Percentiles rank a stretch among this genome's conserved stretches.
Conservation (phyloP, 2,329 filamentous ascomycete species). For the Sporothrix euskadiensis region DNA sequence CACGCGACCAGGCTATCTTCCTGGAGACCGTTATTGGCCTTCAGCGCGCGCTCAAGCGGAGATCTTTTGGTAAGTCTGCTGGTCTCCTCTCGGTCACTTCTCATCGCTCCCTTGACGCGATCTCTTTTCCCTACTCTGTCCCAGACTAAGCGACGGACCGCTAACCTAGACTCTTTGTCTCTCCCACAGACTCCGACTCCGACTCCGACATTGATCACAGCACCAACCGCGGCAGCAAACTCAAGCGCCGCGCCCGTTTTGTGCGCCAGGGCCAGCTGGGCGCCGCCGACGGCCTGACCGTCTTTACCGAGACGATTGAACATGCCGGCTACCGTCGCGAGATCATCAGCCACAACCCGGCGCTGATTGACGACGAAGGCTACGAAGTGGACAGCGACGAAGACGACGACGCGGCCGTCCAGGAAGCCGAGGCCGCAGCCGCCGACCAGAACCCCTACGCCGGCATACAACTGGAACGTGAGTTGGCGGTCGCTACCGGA, state of each 20-base stretch:
- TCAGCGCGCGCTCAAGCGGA: conserved; percentile 34
- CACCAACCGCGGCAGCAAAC: conserved; percentile 75
- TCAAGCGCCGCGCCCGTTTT: conserved; percentile 73
- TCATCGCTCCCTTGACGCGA: neutral
- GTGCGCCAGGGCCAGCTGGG: conserved; percentile 70
- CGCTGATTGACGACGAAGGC: conserved; percentile 73
- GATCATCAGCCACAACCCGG: conserved; percentile 73
- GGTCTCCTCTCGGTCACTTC: neutral
- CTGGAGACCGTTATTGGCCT: conserved; percentile 33
- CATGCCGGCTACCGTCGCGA: conserved; percentile 71
- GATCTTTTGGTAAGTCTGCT: conserved; percentile 31
- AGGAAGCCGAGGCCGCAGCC: conserved; percentile 62
- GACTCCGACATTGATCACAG: conserved; percentile 69
- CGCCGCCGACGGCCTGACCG: conserved; percentile 63
- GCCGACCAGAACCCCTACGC: conserved; percentile 74
- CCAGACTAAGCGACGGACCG: neutral
- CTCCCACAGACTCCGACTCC: conserved; percentile 69
- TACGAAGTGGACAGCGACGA: conserved; percentile 74
- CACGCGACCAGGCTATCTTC: conserved; percentile 33
- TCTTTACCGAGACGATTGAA: conserved; percentile 64
- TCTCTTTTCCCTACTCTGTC: too few species aligned
- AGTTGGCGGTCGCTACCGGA: conserved; percentile 36
- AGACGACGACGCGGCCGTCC: conserved; percentile 61
- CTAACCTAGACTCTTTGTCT: neutral
- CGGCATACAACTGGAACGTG: conserved; percentile 70